Base-by-base conservation (phyloP, 1,139 yeast species). In the Pichia sp. region DNA sequence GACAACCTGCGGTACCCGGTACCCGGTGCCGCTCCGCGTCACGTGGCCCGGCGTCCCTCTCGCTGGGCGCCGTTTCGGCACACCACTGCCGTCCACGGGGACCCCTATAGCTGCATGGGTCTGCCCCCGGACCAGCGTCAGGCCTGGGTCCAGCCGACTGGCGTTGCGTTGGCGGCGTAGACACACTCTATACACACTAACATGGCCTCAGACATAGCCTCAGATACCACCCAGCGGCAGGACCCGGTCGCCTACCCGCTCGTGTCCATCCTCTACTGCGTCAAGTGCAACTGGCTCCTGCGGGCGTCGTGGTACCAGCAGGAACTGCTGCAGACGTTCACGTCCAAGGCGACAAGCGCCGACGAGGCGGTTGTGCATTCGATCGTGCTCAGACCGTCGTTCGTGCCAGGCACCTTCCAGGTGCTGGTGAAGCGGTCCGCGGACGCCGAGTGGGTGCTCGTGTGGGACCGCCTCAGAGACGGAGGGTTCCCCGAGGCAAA, bases 401-500 rank as follows among this genome's bases (percentile, higher is more conserved):
- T 63, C 26, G 71, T 71, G 2, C 71, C 83, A 5, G 88, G 88
- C 1, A 76, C 78, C 8, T 83, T 83, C 61, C 67, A 70, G 40
- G 76, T 83, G 10, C 68, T 70, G 2, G 69, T 79, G 2, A 68
- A 70, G 54, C 67, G 54, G 23, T 58, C 57, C 30, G 54, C 56
- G 11, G 57, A 59, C 1, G 58, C 60, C 1, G 61, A 59, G 0
- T 65, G 68, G 67, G 56, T 65, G 1, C 57, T 69, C 2, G 60
- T 83, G 4, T 83, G 88, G 87, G 87, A 83, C 59, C 71, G 88
- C 16, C 73, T 69, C 36, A 60, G 56, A 7, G 70, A 77, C 36
- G 79, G 76, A n/a, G 87, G 88, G 29, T 83, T 83, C 66, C 87
- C 85, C 5, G 87, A 83, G 60, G 77, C 85, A 15, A 84, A 84